Conservation (phyloP, 805 yeast species). For the Kazachstania taianensis region DNA sequence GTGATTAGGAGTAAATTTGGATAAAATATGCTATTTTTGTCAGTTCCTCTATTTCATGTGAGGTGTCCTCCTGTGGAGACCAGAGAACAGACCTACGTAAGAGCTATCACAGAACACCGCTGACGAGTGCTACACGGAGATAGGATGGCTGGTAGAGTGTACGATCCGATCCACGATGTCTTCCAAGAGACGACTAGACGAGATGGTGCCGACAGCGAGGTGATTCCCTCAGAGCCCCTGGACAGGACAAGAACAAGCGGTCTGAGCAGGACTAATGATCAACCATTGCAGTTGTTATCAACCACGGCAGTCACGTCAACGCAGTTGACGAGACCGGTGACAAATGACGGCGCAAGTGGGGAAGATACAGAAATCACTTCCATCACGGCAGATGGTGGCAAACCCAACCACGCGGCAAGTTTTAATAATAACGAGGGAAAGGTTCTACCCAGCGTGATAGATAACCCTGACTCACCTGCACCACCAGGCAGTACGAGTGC, state of each 20-base stretch:
- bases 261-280: not conserved
- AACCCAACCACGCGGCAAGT: no score
- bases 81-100: not conserved
- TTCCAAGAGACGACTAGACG: slow-evolving; percentile 25
- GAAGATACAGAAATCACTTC: slow-evolving; percentile 1
- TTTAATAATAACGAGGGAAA: no score
- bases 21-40: no score
- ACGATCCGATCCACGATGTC: slow-evolving; percentile 30
- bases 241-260: not conserved
- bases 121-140: not conserved
- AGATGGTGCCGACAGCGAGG: no score
- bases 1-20: no score
- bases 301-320: not conserved
- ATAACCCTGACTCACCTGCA: no score
- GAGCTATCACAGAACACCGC: not conserved
- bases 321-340: not conserved
- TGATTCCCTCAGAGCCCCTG: not conserved
- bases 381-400: no score
- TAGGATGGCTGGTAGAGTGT: slow-evolving; percentile 26
- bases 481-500: no score
- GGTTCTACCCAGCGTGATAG: no score
- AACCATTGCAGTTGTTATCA: not conserved
- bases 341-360: no score
- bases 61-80: no score
- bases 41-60: no score